phyloP scores from a whole-genome alignment of 345 rosid species.

The Iberis pinnata region DNA sequence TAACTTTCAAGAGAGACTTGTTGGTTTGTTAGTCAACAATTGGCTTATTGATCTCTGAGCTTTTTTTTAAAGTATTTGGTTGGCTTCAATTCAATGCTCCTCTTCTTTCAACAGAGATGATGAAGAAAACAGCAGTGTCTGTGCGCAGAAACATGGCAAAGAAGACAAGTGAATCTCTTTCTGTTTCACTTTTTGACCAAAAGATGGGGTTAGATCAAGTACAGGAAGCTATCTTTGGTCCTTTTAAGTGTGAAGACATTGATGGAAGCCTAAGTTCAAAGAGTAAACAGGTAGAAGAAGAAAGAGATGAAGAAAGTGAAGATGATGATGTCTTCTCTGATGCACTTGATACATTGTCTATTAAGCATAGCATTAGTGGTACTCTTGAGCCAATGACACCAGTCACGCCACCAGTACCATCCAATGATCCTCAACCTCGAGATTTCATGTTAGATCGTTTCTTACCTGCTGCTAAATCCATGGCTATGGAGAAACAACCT shows the following conservation, averaged over 20 bases:
- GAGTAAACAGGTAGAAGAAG: constrained; percentile 18
- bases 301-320: constrained; percentile 13
- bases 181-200: constrained; percentile 25
- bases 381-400: constrained; percentile 26
- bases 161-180: constrained; percentile 26
- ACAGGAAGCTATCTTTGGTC: constrained; percentile 58
- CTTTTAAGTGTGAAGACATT: constrained; percentile 37
- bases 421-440: constrained; percentile 44
- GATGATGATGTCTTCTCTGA: constrained; percentile 56
- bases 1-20: neutral
- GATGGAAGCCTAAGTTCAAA: constrained; percentile 14
- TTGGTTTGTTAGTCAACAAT: constrained; percentile 5
- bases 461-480: constrained; percentile 91
- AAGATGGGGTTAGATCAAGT: constrained; percentile 48
- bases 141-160: constrained; percentile 29
- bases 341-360: constrained; percentile 62
- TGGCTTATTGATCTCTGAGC: constrained; percentile 8
- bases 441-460: constrained; percentile 84
- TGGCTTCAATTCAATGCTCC: constrained; percentile 62
- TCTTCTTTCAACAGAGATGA: constrained; percentile 62
- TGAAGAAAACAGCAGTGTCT: constrained; percentile 34
- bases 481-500: constrained; percentile 55
- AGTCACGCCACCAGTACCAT: constrained; percentile 44
- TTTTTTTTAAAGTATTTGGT: constrained; percentile 16
- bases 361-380: constrained; percentile 44